Percentiles rank a stretch among this genome's conserved stretches.
Evolutionary conservation across 306 rosid species (phyloP).

Genomic region (Purshia tridentata): DNA sequence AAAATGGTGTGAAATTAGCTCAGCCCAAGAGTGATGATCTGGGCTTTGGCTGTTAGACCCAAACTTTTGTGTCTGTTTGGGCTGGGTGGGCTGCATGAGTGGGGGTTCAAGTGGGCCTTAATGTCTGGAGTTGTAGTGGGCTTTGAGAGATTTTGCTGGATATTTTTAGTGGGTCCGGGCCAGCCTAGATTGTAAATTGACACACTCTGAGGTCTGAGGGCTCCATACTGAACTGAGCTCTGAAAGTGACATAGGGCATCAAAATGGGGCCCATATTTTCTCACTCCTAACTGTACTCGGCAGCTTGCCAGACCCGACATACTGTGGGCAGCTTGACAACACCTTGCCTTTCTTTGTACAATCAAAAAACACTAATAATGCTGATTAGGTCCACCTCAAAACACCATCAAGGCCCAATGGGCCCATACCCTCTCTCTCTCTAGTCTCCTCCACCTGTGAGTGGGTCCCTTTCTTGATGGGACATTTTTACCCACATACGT

Average conservation of each 20-base stretch:
- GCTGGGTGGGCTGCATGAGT: too few relatives aligned
- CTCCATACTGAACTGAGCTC: background rate
- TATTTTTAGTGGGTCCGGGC: background rate
- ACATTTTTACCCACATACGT: constrained; percentile 30
- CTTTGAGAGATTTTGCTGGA: background rate
- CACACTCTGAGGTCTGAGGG: background rate
- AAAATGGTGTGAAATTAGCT: background rate
- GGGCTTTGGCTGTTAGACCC: constrained; percentile 3
- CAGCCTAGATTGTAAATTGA: background rate
- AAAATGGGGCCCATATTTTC: constrained; percentile 26
- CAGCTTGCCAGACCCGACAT: constrained; percentile 40
- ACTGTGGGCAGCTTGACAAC: constrained; percentile 41
- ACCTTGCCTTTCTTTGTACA: constrained; percentile 35
- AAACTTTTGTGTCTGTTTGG: background rate
- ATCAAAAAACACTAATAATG: constrained; percentile 23
- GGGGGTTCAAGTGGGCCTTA: background rate
- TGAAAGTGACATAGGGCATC: constrained; percentile 27
- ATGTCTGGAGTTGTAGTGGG: background rate
- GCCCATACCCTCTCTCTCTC: background rate
- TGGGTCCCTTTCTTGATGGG: constrained; percentile 25
- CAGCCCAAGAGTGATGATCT: background rate
- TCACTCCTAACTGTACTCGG: background rate
- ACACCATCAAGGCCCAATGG: constrained; percentile 14
- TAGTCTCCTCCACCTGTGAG: background rate
- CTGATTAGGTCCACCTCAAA: constrained; percentile 32